phyloP scores from a whole-genome alignment of 371 early-diverging fungal species.

The Cokeromyces recurvatus region DNA sequence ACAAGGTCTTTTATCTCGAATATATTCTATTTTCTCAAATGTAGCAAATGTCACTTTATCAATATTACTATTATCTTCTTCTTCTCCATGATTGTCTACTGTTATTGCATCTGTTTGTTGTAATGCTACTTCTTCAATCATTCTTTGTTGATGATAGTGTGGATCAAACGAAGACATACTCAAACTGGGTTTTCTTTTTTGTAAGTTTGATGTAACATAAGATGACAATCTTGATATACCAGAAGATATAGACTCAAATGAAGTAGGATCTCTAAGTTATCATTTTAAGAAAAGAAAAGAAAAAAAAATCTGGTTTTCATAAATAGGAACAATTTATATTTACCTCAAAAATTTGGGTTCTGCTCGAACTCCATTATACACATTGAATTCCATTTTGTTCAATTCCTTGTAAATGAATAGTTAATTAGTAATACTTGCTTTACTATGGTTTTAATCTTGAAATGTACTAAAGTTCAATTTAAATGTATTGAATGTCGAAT shows the following conservation, averaged over 20 bases:
- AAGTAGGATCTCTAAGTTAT: slow-evolving; percentile 56
- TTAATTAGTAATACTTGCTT: neutral
- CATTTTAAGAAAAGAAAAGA: too few species aligned
- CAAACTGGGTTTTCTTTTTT: slow-evolving; percentile 36
- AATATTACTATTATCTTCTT: neutral
- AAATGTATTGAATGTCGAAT: neutral
- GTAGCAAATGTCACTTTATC: slow-evolving; percentile 30
- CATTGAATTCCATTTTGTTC: slow-evolving; percentile 15
- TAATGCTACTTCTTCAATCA: slow-evolving; percentile 1
- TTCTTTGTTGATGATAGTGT: slow-evolving; percentile 16
- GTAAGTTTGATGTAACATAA: slow-evolving; percentile 49
- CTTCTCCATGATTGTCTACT: slow-evolving; percentile 5
- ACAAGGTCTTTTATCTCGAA: neutral
- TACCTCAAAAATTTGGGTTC: slow-evolving; percentile 47
- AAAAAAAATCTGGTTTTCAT: too few species aligned
- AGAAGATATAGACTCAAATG: slow-evolving; percentile 55
- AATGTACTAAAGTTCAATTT: neutral
- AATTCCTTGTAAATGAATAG: too few species aligned
- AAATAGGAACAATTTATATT: too few species aligned
- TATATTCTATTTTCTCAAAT: slow-evolving; percentile 26
- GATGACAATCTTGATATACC: slow-evolving; percentile 54
- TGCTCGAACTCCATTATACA: slow-evolving; percentile 41
- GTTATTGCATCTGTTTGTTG: slow-evolving; percentile 18
- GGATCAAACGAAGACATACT: slow-evolving; percentile 31
- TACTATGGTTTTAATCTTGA: neutral